A percentile compares a stretch with the other conserved stretches of the same genome.
Conservation (phyloP, 192 early-diverging fungal species). For the Entomortierella chlamydospora region DNA sequence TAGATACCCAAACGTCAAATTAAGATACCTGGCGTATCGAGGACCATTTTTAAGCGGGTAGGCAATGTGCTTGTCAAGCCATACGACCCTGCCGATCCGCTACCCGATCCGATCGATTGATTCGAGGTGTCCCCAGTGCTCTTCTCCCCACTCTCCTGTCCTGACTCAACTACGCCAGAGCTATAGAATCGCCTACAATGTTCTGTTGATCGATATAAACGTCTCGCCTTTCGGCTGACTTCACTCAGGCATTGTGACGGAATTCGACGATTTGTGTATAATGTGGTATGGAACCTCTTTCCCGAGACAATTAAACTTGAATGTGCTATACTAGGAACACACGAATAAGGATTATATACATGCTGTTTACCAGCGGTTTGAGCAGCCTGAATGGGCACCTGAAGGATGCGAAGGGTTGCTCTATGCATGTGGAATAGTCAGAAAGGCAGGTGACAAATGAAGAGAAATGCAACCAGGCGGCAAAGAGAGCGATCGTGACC, state of each 20-base stretch:
- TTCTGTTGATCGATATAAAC: neutral
- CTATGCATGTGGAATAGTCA: conserved; percentile 5
- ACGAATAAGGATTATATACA: neutral
- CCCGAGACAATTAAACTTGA: neutral
- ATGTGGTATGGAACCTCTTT: neutral
- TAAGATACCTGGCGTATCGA: conserved; percentile 44
- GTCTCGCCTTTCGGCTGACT: neutral
- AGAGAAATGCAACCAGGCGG: too few relatives aligned
- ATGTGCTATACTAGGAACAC: too few relatives aligned
- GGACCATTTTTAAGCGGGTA: conserved; percentile 37
- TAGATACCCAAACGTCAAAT: neutral
- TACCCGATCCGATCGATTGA: neutral
- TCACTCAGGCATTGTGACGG: neutral
- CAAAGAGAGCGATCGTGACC: too few relatives aligned
- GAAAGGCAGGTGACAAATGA: too few relatives aligned
- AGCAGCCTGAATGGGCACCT: neutral
- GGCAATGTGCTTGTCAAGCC: conserved; percentile 29
- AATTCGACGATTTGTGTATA: neutral
- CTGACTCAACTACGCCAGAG: neutral
- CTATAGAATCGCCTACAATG: conserved; percentile 1
- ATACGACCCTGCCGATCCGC: conserved; percentile 5
- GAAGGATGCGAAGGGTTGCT: neutral
- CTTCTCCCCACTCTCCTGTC: neutral
- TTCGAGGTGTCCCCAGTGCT: neutral
- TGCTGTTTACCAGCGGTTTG: neutral